Evolutionary conservation across 2,329 filamentous ascomycete genomes (phyloP), one percentile per base, ranked within the genome.

Genomic region (Tothia fuscella): DNA sequence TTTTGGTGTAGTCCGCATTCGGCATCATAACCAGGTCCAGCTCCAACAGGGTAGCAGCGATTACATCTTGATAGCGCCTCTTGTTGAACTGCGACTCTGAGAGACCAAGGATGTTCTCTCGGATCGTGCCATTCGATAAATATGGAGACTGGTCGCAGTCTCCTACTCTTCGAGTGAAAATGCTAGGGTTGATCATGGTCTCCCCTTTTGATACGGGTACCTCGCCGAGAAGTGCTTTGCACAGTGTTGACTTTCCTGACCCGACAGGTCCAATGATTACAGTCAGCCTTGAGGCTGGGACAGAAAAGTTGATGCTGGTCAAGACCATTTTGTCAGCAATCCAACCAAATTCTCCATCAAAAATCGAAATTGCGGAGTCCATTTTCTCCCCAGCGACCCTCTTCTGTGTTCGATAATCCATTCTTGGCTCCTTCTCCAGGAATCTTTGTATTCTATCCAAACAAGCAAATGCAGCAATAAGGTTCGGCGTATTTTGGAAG

Each of bases 121-220:
- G 67, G 20, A 82, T 78, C 44, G 68, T 80, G 74, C 79, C 80
- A 46, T 74, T 80, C 49, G 80, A 76, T 1, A 82, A 60, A 76
- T 76, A 82, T 2, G 77, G 74, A 3, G 70, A 76, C 48, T 81
- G 77, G 2, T 72, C 66, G 56, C 76, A 80, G 52, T 78, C 80
- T 5, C 70, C 77, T 29, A 29, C 26, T 10, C 26, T 29, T 29
- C 26, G 14, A 29, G n/a, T n/a, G n/a, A n/a, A n/a, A 6, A 80
- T 62, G 12, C 72, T 63, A 5, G 67, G 60, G 17, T 74, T 74
- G n/a, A n/a, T n/a, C n/a, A n/a, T n/a, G n/a, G n/a, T n/a, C n/a
- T n/a, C n/a, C 9, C 56, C 58, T 6, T 54, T 50, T 2, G 66
- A 58, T 46, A 64, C 62, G 50, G 77, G 72, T 0, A 78, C 58